Evolutionary conservation across 768 basidiomycete species (phyloP).

Genomic region (Macrolepiota albuminosa): DNA sequence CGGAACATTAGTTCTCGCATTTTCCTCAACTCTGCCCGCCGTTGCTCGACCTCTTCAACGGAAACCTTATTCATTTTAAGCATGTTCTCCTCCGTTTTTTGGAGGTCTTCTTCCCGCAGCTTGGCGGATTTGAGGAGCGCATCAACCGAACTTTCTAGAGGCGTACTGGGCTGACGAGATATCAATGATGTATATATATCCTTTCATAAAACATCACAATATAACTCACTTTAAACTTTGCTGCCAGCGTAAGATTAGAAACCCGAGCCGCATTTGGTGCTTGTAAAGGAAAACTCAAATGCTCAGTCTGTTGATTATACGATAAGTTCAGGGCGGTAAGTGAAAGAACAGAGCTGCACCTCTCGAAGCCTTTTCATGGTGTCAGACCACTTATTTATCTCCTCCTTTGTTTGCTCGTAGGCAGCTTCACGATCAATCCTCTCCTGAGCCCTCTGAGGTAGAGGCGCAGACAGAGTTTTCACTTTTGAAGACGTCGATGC

Average conservation of each 20-base stretch:
- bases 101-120: slow-evolving; percentile 77
- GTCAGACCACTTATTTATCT: slow-evolving; percentile 90
- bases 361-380: slow-evolving; percentile 92
- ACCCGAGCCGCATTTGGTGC: slow-evolving; percentile 45
- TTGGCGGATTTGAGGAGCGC: slow-evolving; percentile 76
- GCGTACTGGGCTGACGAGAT: slow-evolving; percentile 63
- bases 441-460: slow-evolving; percentile 85
- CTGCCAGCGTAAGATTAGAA: slow-evolving; percentile 71
- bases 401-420: slow-evolving; percentile 88
- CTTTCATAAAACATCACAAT: not conserved
- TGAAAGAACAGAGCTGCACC: slow-evolving; percentile 31
- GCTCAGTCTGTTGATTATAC: slow-evolving; percentile 56
- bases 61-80: slow-evolving; percentile 78
- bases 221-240: slow-evolving; percentile 72
- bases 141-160: slow-evolving; percentile 81
- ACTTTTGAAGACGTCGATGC: slow-evolving; percentile 43
- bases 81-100: slow-evolving; percentile 63
- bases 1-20: slow-evolving; percentile 94
- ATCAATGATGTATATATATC: not conserved
- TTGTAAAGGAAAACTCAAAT: slow-evolving; percentile 84
- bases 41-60: slow-evolving; percentile 79
- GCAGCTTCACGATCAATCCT: slow-evolving; percentile 90
- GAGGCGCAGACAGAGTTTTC: slow-evolving; percentile 73
- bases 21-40: slow-evolving; percentile 76
- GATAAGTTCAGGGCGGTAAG: not conserved